phyloP scores from a whole-genome alignment of 1,284 basidiomycete genomes.

The Apiotrichum siamense region DNA sequence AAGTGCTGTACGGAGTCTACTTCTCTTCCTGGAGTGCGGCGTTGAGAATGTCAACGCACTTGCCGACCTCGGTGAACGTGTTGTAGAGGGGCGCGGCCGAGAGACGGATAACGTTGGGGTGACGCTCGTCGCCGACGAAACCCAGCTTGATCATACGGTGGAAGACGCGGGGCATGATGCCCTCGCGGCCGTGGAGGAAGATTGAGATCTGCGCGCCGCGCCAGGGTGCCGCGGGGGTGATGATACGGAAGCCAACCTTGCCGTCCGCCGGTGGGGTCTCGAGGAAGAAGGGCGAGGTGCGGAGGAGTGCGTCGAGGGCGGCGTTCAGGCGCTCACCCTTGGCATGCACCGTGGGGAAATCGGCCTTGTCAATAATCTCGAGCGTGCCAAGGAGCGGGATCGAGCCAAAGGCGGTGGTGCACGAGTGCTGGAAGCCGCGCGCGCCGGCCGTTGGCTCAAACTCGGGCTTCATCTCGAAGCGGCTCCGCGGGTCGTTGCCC shows the following conservation, averaged over 20 bases:
- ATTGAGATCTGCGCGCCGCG: slow-evolving; percentile 83
- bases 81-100: slow-evolving; percentile 81
- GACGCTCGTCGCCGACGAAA: slow-evolving; percentile 80
- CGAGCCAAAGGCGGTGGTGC: slow-evolving; percentile 75
- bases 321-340: slow-evolving; percentile 67
- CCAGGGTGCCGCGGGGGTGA: slow-evolving; percentile 65
- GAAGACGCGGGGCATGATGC: slow-evolving; percentile 66
- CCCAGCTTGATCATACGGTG: slow-evolving; percentile 60
- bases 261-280: slow-evolving; percentile 12
- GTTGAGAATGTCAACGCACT: slow-evolving; percentile 60
- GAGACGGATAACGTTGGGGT: slow-evolving; percentile 82
- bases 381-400: slow-evolving; percentile 75
- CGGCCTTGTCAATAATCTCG: slow-evolving; percentile 69
- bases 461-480: slow-evolving; percentile 80
- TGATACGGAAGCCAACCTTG: slow-evolving; percentile 66
- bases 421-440: slow-evolving; percentile 91
- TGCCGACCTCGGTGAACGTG: slow-evolving; percentile 66
- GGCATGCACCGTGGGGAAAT: slow-evolving; percentile 61
- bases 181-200: slow-evolving; percentile 57
- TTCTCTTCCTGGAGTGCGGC: slow-evolving; percentile 44
- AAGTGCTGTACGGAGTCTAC: not conserved
- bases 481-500: slow-evolving; percentile 80
- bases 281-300: slow-evolving; percentile 57
- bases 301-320: slow-evolving; percentile 62
- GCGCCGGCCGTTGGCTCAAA: slow-evolving; percentile 85